Percentiles rank a stretch among this genome's conserved stretches.
Conservation (phyloP, 2,329 filamentous ascomycete genomes). For the Phyllosticta ampelicida region DNA sequence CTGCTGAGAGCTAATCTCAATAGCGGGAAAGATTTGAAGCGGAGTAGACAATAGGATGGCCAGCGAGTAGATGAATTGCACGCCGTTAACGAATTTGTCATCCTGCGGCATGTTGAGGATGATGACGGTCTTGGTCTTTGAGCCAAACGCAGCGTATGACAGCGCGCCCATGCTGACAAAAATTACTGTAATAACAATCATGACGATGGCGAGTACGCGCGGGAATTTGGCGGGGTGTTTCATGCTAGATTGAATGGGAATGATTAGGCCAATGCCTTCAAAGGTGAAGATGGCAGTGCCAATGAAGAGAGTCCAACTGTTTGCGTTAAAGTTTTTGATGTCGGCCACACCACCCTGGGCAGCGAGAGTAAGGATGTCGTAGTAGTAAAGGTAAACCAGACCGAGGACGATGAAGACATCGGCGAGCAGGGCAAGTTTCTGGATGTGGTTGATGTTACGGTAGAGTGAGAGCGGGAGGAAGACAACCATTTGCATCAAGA, state of each 20-base stretch:
- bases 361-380: constrained; percentile 76
- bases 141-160: constrained; percentile 93
- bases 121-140: constrained; percentile 90
- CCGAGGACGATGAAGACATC: constrained; percentile 92
- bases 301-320: constrained; percentile 95
- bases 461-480: constrained; percentile 91
- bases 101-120: constrained; percentile 94
- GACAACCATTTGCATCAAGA: constrained; percentile 88
- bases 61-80: constrained; percentile 94
- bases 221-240: constrained; percentile 83
- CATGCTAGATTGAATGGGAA: constrained; percentile 98
- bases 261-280: constrained; percentile 93
- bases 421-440: constrained; percentile 85
- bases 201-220: constrained; percentile 74
- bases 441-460: constrained; percentile 93
- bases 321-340: constrained; percentile 79
- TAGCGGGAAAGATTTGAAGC: constrained; percentile 93
- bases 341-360: constrained; percentile 65
- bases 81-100: constrained; percentile 85
- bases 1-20: constrained; percentile 90
- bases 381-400: constrained; percentile 90
- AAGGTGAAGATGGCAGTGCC: constrained; percentile 99
- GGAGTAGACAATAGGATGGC: constrained; percentile 95
- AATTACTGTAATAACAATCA: constrained; percentile 81
- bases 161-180: constrained; percentile 88